These are phyloP conservation scores for Lactuca sativa DNA, from an alignment of 129 eudicot species.

Conservation along the genomic window DNA sequence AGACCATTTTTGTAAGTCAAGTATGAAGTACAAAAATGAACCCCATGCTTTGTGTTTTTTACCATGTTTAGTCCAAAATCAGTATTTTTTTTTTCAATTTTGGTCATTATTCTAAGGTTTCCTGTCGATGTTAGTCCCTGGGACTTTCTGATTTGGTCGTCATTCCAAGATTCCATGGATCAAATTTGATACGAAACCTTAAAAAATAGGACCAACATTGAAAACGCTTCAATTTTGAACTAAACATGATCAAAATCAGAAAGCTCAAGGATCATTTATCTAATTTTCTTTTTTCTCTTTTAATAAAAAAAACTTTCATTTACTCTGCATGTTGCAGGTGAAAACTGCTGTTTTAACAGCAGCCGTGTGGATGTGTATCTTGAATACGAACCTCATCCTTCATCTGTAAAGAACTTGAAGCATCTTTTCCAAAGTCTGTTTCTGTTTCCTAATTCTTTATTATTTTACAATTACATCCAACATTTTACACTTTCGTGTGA, in stretches of 20 bases:
- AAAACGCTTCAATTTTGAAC: no score
- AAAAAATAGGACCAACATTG: no score
- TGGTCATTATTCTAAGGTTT: not conserved
- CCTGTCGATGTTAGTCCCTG: not conserved
- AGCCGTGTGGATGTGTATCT: constrained; percentile 77
- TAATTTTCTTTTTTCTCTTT: no score
- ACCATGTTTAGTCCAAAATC: not conserved
- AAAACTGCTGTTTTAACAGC: constrained; percentile 83
- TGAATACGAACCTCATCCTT: constrained; percentile 85
- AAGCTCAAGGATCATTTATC: no score
- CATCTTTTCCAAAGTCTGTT: constrained; percentile 80
- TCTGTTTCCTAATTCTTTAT: constrained; percentile 32
- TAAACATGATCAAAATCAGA: no score
- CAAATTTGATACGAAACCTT: no score
- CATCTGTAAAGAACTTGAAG: constrained; percentile 79
- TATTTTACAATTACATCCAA: not conserved
- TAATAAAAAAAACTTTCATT: not conserved
- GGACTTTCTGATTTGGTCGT: not conserved
- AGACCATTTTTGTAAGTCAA: not conserved
- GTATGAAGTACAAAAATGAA: not conserved
- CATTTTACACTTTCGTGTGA: not conserved
- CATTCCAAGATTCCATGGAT: not conserved
- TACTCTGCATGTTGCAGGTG: constrained; percentile 49
- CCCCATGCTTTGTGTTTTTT: not conserved
- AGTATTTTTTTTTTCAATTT: no score